Evolutionary conservation across 805 yeast genomes (phyloP).

Genomic region (Nakazawaea ernobii): DNA sequence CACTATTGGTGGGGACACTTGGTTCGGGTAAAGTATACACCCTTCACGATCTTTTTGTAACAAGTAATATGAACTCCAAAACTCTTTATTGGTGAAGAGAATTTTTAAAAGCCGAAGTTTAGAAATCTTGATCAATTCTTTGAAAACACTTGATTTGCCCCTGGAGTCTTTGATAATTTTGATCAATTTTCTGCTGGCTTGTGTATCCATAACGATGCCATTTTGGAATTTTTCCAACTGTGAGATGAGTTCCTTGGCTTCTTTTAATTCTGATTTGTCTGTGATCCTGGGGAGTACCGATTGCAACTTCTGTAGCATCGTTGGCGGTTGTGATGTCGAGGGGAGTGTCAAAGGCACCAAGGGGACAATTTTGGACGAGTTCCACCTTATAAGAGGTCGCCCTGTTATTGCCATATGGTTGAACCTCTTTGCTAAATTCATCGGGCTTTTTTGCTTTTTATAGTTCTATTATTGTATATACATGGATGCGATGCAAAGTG

Average conservation of each 20-base stretch:
- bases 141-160: not conserved
- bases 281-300: not conserved
- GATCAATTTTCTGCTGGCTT: not conserved
- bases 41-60: not conserved
- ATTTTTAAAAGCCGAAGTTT: conserved; percentile 1
- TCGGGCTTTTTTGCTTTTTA: not conserved
- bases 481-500: too few relatives aligned
- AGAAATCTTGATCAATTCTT: conserved; percentile 1
- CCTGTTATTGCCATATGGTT: not conserved
- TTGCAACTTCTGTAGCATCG: not conserved
- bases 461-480: not conserved
- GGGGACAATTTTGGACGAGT: not conserved
- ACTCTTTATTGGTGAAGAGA: conserved; percentile 1
- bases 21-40: not conserved
- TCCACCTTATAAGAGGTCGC: not conserved
- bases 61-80: not conserved
- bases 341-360: too few relatives aligned
- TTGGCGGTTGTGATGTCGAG: not conserved
- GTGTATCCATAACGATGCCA: not conserved
- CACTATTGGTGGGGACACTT: conserved; percentile 3
- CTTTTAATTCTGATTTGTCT: not conserved
- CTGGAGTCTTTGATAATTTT: not conserved
- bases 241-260: not conserved
- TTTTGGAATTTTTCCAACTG: not conserved
- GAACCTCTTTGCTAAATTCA: not conserved